Evolutionary conservation across 257 asterid genomes (phyloP), one percentile per base, ranked within the genome.

Genomic region (Mitragyna speciosa): DNA sequence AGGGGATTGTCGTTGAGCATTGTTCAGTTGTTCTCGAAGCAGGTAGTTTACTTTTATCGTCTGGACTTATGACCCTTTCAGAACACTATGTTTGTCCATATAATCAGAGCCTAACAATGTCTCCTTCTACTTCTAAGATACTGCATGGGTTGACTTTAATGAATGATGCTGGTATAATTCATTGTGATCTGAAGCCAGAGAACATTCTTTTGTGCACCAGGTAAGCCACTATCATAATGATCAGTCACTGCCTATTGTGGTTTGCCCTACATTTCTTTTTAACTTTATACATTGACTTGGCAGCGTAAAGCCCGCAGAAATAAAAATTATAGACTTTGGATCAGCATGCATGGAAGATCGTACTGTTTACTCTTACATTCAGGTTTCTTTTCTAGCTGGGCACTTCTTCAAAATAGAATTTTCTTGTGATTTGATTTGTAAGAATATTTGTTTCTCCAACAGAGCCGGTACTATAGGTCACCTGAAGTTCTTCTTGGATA

Each of bases 401-500:
- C 48, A 77, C 71, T n/a, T 30, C 81, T 39, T 75, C 54, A 82
- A 72, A 77, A 41, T 71, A 75, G 24, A 66, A 65, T 58, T 73
- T 83, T 80, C 63, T 41, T 83, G 30, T 80, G 81, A 65, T 78
- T 76, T 80, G 59, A 41, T 76, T 70, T 80, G 48, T 84, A 69
- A 22, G 15, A 61, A 41, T 24, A 70, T 61, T 70, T 81, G 51
- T 83, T 81, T 49, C 77, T 80, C 83, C 64, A 84, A 88, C 97
- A 94, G 99, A 94, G 98, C 87, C 95, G 99, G 78, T 96, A 96
- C 89, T 96, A 96, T 65, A 87, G 98, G 89, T 96, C 98, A 73
- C 99, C 99, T 73, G 99, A 96, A 89, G 98, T 96, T 81, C 95
- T 96, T 79, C 99, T 96, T 85, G 99, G 97, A 65, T 96, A 94